phyloP scores from a whole-genome alignment of 176 grass and related monocot genomes.

The Phyllostachys edulis region DNA sequence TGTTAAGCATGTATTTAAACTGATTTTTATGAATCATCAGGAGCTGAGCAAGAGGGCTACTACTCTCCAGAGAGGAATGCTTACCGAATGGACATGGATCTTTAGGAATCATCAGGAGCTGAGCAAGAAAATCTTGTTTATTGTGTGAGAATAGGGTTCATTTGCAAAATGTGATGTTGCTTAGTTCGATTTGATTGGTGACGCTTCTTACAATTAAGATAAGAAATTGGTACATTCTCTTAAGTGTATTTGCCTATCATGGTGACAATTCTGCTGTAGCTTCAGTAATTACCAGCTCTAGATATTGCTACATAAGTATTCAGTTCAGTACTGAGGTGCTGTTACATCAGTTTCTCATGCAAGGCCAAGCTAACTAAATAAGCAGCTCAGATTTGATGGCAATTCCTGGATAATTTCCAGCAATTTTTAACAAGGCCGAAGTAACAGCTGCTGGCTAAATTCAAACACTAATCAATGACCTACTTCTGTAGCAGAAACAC shows the following conservation, averaged over 20 bases:
- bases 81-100: slow-evolving; percentile 88
- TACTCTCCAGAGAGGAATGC: slow-evolving; percentile 72
- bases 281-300: too few species aligned
- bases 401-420: not conserved
- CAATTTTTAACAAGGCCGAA: not conserved
- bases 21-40: too few species aligned
- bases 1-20: too few species aligned
- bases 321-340: not conserved
- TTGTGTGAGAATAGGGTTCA: not conserved
- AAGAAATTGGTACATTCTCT: not conserved
- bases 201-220: not conserved
- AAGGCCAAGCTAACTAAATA: not conserved
- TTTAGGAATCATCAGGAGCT: slow-evolving; percentile 24
- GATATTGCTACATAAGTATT: not conserved
- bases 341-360: not conserved
- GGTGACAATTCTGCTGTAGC: too few species aligned
- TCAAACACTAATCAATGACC: not conserved
- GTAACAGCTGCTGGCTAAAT: not conserved
- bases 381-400: not conserved
- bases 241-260: not conserved
- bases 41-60: too few species aligned
- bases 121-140: not conserved
- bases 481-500: not conserved
- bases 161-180: not conserved
- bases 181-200: not conserved